A percentile compares a stretch with the other conserved stretches of the same genome.
Evolutionary conservation across 1,139 yeast genomes (phyloP).

Genomic region (Yamadazyma dushanensis): DNA sequence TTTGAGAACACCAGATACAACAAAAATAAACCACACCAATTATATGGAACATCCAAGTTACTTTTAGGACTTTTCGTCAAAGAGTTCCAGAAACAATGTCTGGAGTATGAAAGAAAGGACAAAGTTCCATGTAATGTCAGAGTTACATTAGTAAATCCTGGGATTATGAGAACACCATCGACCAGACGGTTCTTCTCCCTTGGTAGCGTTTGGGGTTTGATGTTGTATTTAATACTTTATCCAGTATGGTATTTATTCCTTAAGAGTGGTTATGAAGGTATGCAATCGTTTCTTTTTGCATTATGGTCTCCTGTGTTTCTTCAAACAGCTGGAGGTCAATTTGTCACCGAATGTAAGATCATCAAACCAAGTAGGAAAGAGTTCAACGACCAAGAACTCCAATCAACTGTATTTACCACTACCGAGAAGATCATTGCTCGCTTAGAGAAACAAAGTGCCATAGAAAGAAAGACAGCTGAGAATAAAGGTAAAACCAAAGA

Average conservation of each 20-base stretch:
- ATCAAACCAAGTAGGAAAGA: slow-evolving; percentile 64
- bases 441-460: slow-evolving; percentile 71
- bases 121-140: slow-evolving; percentile 67
- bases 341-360: slow-evolving; percentile 70
- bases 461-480: slow-evolving; percentile 50
- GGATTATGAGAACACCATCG: slow-evolving; percentile 84
- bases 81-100: slow-evolving; percentile 69
- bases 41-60: slow-evolving; percentile 80
- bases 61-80: slow-evolving; percentile 70
- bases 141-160: slow-evolving; percentile 85
- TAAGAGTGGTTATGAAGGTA: slow-evolving; percentile 74
- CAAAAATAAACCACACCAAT: slow-evolving; percentile 62
- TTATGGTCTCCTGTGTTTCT: slow-evolving; percentile 69
- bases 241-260: slow-evolving; percentile 83
- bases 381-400: slow-evolving; percentile 59
- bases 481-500: slow-evolving; percentile 20
- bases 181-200: slow-evolving; percentile 75
- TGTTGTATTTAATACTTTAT: slow-evolving; percentile 65
- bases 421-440: slow-evolving; percentile 58
- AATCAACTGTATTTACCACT: slow-evolving; percentile 57
- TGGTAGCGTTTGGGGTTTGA: slow-evolving; percentile 73
- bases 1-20: slow-evolving; percentile 67
- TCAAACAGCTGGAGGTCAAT: slow-evolving; percentile 60
- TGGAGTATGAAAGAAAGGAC: slow-evolving; percentile 60
- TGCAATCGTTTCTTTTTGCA: slow-evolving; percentile 74